phyloP scores from a whole-genome alignment of 345 rosid species.

The Jatropha curcas region DNA sequence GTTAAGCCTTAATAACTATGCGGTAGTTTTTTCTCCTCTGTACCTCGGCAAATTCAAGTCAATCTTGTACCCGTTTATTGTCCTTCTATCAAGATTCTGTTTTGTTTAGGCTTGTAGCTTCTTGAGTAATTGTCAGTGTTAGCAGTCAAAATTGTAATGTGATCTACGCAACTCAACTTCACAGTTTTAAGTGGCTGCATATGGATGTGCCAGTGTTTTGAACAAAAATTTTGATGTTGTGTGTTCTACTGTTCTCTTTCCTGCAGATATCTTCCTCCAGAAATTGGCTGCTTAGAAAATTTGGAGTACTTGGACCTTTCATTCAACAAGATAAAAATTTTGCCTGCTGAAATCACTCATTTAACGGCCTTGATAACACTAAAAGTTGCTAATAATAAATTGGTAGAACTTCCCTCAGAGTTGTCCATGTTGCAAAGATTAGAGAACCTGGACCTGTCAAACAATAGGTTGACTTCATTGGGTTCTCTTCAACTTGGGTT shows the following conservation, averaged over 20 bases:
- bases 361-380: slow-evolving; percentile 64
- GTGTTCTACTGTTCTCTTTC: slow-evolving; percentile 7
- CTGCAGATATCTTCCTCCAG: slow-evolving; percentile 89
- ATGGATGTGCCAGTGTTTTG: background rate
- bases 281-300: slow-evolving; percentile 80
- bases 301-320: slow-evolving; percentile 90
- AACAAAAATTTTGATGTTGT: background rate
- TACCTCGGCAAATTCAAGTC: background rate
- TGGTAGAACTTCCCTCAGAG: slow-evolving; percentile 61
- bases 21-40: background rate
- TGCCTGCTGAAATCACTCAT: slow-evolving; percentile 72
- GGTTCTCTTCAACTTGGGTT: slow-evolving; percentile 66
- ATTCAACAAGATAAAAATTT: slow-evolving; percentile 80
- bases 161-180: background rate
- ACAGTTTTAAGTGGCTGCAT: background rate
- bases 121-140: background rate
- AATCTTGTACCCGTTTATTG: background rate
- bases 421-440: slow-evolving; percentile 68
- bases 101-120: background rate
- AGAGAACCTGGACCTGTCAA: slow-evolving; percentile 78
- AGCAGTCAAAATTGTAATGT: background rate
- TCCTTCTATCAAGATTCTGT: background rate
- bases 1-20: background rate
- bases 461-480: slow-evolving; percentile 73
- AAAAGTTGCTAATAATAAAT: slow-evolving; percentile 84